Conservation (phyloP, 2,329 filamentous ascomycete genomes). For the Emmonsia crescens region DNA sequence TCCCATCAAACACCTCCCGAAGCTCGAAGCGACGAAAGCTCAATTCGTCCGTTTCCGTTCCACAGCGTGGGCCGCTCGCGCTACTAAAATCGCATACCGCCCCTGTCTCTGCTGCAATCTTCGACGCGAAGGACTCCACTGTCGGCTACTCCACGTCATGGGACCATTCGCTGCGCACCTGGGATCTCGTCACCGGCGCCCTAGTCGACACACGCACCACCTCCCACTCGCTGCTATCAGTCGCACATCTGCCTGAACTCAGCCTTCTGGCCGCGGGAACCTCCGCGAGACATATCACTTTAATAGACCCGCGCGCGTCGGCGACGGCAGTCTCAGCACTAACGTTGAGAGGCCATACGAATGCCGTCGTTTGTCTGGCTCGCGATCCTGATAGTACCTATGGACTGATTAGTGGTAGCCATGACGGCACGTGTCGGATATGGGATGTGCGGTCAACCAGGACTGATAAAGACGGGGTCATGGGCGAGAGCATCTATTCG, state of each 20-base stretch:
- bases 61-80: conserved; percentile 68
- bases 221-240: conserved; percentile 68
- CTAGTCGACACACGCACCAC: conserved; percentile 76
- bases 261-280: conserved; percentile 63
- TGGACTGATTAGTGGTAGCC: conserved; percentile 76
- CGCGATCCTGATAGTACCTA: conserved; percentile 59
- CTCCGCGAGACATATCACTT: conserved; percentile 72
- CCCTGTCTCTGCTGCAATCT: conserved; percentile 67
- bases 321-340: conserved; percentile 69
- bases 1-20: conserved; percentile 54
- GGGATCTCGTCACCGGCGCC: conserved; percentile 72
- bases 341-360: conserved; percentile 83
- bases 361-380: conserved; percentile 53
- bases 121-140: conserved; percentile 73
- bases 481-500: conserved; percentile 63
- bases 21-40: conserved; percentile 68
- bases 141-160: conserved; percentile 85
- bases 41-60: conserved; percentile 44
- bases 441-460: conserved; percentile 74
- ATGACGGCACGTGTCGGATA: conserved; percentile 84
- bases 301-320: conserved; percentile 80
- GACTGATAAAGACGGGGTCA: conserved; percentile 49
- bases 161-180: conserved; percentile 83
- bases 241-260: conserved; percentile 60
- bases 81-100: conserved; percentile 62